Conservation (phyloP, 163 green algal species). For the Picocystis sp. region DNA sequence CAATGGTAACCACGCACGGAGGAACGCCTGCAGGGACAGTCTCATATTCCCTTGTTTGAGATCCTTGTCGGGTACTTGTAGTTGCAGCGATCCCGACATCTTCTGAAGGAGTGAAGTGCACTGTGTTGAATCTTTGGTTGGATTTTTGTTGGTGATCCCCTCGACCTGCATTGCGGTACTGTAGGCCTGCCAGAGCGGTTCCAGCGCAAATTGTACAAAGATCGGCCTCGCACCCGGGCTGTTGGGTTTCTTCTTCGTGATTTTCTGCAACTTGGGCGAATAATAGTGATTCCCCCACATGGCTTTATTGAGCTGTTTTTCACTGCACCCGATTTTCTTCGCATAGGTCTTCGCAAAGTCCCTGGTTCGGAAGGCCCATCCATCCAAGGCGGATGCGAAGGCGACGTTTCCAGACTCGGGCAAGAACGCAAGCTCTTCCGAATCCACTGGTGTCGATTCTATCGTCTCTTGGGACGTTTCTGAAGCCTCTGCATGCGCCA, state of each 20-base stretch:
- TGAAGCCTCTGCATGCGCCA: conserved; percentile 36
- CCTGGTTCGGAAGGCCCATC: conserved; percentile 75
- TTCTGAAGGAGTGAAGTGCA: conserved; percentile 24
- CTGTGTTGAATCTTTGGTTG: not conserved
- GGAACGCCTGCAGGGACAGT: conserved; percentile 34
- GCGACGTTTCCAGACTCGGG: conserved; percentile 77
- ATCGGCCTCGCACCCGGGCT: conserved; percentile 36
- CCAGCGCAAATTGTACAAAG: conserved; percentile 85
- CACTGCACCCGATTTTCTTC: conserved; percentile 49
- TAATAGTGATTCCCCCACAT: conserved; percentile 84
- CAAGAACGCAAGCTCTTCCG: conserved; percentile 35
- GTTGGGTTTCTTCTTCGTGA: conserved; percentile 43
- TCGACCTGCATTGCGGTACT: conserved; percentile 20
- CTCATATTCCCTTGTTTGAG: conserved; percentile 1
- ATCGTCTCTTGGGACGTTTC: too few species aligned
- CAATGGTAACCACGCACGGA: conserved; percentile 77
- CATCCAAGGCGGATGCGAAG: conserved; percentile 79
- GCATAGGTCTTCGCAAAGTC: conserved; percentile 84
- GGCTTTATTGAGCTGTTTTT: conserved; percentile 30
- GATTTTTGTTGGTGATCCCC: conserved; percentile 12
- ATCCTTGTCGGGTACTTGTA: conserved; percentile 2
- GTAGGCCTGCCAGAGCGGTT: conserved; percentile 82
- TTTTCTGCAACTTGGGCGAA: conserved; percentile 71
- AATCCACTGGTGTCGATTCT: conserved; percentile 3
- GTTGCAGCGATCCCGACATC: conserved; percentile 40